Percentiles rank a stretch among this genome's conserved stretches.
Evolutionary conservation across 2,329 filamentous ascomycete species (phyloP).

Genomic region (Apiospora hydei): DNA sequence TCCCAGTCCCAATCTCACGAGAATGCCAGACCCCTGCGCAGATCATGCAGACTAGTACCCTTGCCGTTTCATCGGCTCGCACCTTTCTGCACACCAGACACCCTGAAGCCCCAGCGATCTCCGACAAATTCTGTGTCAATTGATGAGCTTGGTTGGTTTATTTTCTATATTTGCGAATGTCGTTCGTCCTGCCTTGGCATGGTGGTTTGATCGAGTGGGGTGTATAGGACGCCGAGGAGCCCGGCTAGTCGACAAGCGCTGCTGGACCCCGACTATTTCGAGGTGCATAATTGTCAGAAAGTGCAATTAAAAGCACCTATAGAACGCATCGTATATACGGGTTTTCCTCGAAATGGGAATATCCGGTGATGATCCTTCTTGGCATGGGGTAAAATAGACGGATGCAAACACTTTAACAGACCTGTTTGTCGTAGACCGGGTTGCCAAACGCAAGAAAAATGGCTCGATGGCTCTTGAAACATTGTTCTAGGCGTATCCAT

Average conservation of each 20-base stretch:
- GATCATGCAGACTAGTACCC: slow-evolving; percentile 10
- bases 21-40: background rate
- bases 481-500: background rate
- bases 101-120: background rate
- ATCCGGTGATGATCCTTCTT: background rate
- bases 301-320: background rate
- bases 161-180: background rate
- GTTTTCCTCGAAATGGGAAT: background rate
- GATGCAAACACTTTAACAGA: background rate
- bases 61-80: background rate
- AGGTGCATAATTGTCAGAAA: background rate
- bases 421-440: background rate
- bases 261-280: background rate
- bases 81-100: background rate
- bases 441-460: background rate
- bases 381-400: background rate
- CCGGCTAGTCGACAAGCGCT: background rate
- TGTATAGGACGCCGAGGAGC: background rate
- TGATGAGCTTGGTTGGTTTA: background rate
- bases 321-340: no score
- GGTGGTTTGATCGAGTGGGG: background rate
- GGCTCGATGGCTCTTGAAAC: background rate
- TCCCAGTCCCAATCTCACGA: background rate
- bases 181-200: background rate
- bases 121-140: background rate